These are phyloP conservation scores for Solanum acaule DNA, from an alignment of 257 asterid genomes.

Conservation along the genomic window DNA sequence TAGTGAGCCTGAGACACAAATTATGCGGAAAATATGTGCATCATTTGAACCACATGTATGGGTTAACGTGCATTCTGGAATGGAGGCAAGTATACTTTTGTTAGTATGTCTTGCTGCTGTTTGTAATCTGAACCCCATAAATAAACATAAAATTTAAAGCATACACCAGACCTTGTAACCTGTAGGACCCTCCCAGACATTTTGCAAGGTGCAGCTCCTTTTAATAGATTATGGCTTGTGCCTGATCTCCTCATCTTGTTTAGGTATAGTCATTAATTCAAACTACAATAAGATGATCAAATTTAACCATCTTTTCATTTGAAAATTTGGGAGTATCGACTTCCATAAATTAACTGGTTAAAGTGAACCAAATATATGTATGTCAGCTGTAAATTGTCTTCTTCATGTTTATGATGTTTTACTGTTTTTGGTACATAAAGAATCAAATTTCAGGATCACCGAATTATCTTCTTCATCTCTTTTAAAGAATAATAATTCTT, in stretches of 20 bases:
- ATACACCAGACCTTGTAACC: neutral
- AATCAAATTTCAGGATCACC: neutral
- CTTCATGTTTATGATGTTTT: neutral
- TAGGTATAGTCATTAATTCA: neutral
- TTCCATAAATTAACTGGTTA: neutral
- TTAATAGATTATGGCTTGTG: neutral
- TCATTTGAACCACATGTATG: conserved; percentile 95
- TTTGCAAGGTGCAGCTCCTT: neutral
- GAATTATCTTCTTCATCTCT: neutral
- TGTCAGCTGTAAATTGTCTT: neutral
- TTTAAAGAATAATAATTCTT: neutral
- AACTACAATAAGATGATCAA: neutral
- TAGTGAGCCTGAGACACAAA: conserved; percentile 95
- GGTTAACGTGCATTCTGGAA: conserved; percentile 99
- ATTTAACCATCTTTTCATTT: neutral
- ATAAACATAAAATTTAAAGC: neutral
- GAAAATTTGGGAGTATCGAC: neutral
- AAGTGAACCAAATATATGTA: neutral
- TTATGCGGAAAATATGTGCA: conserved; percentile 68
- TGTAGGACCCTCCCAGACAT: neutral
- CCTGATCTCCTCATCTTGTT: neutral
- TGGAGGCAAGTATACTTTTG: conserved; percentile 58
- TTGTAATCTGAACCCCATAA: neutral
- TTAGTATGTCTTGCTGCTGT: conserved; percentile 5
- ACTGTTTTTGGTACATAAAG: neutral